A percentile compares a stretch with the other conserved stretches of the same genome.
Evolutionary conservation across 495 filamentous ascomycete species (phyloP).

Genomic region (Podospora pseudopauciseta): DNA sequence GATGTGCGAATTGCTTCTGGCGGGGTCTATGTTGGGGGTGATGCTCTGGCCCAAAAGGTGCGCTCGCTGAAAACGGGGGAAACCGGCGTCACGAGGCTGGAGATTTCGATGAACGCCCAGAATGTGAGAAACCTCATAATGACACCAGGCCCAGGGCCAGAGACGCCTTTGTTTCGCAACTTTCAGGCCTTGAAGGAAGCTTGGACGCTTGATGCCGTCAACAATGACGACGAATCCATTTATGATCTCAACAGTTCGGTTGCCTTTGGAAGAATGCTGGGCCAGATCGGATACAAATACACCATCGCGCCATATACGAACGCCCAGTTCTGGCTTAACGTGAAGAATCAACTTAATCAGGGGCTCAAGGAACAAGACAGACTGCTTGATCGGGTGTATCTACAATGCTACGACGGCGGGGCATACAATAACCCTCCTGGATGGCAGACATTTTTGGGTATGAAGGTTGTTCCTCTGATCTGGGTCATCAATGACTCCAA

Average conservation of each 20-base stretch:
- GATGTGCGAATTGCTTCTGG: conserved; percentile 35
- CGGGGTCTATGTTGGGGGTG: conserved; percentile 38
- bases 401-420: conserved; percentile 44
- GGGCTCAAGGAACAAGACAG: conserved; percentile 21
- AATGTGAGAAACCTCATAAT: conserved; percentile 35
- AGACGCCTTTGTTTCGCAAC: conserved; percentile 35
- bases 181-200: conserved; percentile 37
- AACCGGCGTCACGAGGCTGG: conserved; percentile 34
- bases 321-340: conserved; percentile 31
- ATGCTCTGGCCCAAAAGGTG: conserved; percentile 38
- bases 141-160: conserved; percentile 32
- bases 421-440: conserved; percentile 36
- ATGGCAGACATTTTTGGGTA: conserved; percentile 36
- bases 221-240: conserved; percentile 44
- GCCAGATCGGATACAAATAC: conserved; percentile 36
- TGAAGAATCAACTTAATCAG: conserved; percentile 32
- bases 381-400: conserved; percentile 39
- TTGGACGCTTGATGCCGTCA: conserved; percentile 43
- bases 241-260: conserved; percentile 41
- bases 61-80: conserved; percentile 38
- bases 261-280: conserved; percentile 40
- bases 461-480: conserved; percentile 43
- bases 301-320: conserved; percentile 43
- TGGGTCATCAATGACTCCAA: conserved; percentile 48
- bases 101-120: conserved; percentile 45